Conservation (phyloP, 2,329 filamentous ascomycete species). For the Sporothrix brunneoviolacea region DNA sequence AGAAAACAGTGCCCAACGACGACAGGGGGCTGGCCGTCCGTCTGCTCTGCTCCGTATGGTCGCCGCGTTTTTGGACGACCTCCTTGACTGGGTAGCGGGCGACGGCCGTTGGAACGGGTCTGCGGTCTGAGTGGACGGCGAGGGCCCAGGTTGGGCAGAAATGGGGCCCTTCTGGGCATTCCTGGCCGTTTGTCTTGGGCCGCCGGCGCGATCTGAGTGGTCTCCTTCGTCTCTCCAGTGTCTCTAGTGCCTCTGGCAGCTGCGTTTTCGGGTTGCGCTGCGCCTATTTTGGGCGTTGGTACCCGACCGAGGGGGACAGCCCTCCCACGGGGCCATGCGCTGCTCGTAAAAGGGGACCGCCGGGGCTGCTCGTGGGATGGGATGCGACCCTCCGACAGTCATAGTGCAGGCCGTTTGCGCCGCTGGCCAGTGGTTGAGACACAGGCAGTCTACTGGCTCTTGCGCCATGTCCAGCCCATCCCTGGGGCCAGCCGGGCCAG, state of each 20-base stretch:
- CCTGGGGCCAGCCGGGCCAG: background rate
- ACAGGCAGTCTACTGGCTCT: background rate
- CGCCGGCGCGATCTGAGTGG: slow-evolving; percentile 4
- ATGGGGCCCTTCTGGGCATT: slow-evolving; percentile 20
- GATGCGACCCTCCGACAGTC: no score
- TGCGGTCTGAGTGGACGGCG: background rate
- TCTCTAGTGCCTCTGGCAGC: background rate
- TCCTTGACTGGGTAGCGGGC: slow-evolving; percentile 22
- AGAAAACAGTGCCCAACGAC: slow-evolving; percentile 3
- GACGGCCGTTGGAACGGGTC: slow-evolving; percentile 19
- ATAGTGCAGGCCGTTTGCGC: no score
- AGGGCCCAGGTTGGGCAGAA: slow-evolving; percentile 24
- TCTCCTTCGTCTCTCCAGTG: background rate
- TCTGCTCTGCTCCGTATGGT: slow-evolving; percentile 2
- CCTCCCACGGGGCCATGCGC: no score
- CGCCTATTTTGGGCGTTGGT: slow-evolving; percentile 22
- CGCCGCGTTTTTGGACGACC: background rate
- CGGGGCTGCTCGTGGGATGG: no score
- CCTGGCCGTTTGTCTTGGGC: background rate
- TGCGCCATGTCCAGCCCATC: background rate
- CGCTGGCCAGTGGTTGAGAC: background rate
- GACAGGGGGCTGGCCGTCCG: background rate
- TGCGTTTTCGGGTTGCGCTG: background rate
- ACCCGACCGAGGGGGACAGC: slow-evolving; percentile 22
- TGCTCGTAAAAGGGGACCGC: background rate